Conservation (phyloP, 2,329 filamentous ascomycete species). For the Arthrocladium fulminans region DNA sequence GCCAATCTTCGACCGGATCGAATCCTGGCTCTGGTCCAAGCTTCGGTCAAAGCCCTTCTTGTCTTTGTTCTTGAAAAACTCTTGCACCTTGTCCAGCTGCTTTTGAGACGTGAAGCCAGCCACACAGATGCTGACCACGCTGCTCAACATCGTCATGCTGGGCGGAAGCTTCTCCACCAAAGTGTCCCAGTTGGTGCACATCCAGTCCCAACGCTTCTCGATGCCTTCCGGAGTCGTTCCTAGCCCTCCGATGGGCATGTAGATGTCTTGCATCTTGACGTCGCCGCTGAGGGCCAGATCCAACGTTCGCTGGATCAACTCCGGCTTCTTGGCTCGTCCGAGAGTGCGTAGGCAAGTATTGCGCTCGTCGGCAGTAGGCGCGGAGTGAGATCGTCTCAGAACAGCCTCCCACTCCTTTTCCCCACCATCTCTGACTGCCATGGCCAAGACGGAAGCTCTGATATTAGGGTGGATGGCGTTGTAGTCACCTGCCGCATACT, state of each 20-base stretch:
- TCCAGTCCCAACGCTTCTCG: conserved; percentile 69
- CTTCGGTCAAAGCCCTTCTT: conserved; percentile 82
- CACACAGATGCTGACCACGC: conserved; percentile 73
- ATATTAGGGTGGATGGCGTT: conserved; percentile 86
- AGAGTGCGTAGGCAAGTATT: conserved; percentile 81
- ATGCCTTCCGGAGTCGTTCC: conserved; percentile 70
- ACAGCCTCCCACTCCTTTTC: conserved; percentile 77
- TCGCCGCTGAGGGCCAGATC: conserved; percentile 65
- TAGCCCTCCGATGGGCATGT: conserved; percentile 73
- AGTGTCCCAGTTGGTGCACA: conserved; percentile 81
- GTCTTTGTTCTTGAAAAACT: conserved; percentile 73
- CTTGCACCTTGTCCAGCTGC: conserved; percentile 65
- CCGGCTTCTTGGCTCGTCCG: conserved; percentile 66
- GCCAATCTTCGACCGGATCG: conserved; percentile 71
- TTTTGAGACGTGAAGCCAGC: conserved; percentile 68
- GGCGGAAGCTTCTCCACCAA: conserved; percentile 74
- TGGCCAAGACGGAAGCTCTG: conserved; percentile 73
- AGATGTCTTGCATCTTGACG: conserved; percentile 90
- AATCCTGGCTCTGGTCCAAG: conserved; percentile 80
- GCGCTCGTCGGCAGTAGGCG: conserved; percentile 74
- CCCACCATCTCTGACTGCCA: conserved; percentile 74
- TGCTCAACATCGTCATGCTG: conserved; percentile 75
- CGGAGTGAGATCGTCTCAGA: conserved; percentile 64
- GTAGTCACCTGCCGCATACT: conserved; percentile 70
- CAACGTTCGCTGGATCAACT: conserved; percentile 74